Evolutionary conservation across 768 basidiomycete species (phyloP).

Genomic region (Rhizopogon vesiculosus): DNA sequence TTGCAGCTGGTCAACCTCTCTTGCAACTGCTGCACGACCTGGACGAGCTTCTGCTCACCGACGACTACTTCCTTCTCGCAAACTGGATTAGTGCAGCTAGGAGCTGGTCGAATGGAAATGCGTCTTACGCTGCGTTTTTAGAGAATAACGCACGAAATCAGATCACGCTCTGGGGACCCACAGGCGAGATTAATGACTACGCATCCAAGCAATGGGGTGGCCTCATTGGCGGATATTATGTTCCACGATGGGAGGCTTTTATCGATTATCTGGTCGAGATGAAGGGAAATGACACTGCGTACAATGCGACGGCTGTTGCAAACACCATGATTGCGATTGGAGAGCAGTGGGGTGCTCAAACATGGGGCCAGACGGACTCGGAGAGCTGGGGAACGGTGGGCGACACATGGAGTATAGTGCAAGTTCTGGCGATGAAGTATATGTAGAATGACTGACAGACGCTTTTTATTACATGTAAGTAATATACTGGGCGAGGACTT

Average conservation of each 20-base stretch:
- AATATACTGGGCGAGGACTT: no score
- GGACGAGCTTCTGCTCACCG: conserved; percentile 29
- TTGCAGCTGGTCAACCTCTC: conserved; percentile 22
- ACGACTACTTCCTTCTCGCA: conserved; percentile 28
- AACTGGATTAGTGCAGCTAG: conserved; percentile 32
- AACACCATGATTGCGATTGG: conserved; percentile 28
- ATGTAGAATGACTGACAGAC: not conserved
- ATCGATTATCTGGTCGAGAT: conserved; percentile 26
- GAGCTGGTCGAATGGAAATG: conserved; percentile 23
- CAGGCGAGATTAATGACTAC: conserved; percentile 37
- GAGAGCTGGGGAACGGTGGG: conserved; percentile 13
- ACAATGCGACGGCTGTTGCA: conserved; percentile 20
- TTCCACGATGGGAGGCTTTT: conserved; percentile 30
- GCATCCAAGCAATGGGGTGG: conserved; percentile 41
- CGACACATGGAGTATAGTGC: conserved; percentile 18
- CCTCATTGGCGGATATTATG: conserved; percentile 33
- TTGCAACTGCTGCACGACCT: conserved; percentile 27
- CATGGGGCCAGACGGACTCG: conserved; percentile 23
- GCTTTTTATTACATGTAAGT: conserved; percentile 16
- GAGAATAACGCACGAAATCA: conserved; percentile 37
- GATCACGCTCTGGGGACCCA: conserved; percentile 39
- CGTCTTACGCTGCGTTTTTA: conserved; percentile 29
- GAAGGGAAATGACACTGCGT: conserved; percentile 24
- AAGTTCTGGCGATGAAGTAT: conserved; percentile 9
- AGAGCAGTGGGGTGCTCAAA: conserved; percentile 22